Percentiles rank a stretch among this genome's conserved stretches.
Conservation (phyloP, 2,329 filamentous ascomycete genomes). For the Clonostachys rhizophaga region DNA sequence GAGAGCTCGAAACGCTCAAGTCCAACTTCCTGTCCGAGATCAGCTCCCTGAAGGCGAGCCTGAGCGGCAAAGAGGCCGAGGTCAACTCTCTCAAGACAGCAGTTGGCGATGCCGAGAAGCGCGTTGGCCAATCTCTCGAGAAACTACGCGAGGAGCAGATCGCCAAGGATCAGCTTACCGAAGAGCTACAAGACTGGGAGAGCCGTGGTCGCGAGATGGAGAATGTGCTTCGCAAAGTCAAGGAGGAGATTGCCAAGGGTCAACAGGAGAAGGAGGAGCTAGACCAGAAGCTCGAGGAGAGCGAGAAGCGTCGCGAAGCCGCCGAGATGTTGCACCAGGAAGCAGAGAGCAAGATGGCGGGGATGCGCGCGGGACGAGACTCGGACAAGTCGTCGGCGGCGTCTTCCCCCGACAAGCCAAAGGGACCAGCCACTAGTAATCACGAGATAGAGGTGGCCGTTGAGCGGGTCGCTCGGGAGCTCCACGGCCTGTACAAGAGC, state of each 20-base stretch:
- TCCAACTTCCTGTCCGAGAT: constrained; percentile 89
- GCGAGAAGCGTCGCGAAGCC: constrained; percentile 68
- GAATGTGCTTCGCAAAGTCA: constrained; percentile 70
- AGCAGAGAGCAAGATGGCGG: constrained; percentile 70
- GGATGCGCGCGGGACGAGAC: constrained; percentile 61
- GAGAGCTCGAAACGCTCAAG: constrained; percentile 89
- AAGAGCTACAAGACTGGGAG: constrained; percentile 81
- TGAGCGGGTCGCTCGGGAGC: constrained; percentile 88
- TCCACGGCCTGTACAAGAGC: constrained; percentile 90
- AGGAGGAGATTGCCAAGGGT: constrained; percentile 72
- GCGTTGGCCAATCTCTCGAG: constrained; percentile 83
- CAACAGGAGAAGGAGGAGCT: constrained; percentile 81
- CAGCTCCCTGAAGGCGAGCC: constrained; percentile 84
- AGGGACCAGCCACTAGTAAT: constrained; percentile 17
- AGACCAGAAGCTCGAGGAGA: constrained; percentile 69
- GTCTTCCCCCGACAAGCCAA: constrained; percentile 31
- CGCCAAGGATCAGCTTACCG: constrained; percentile 64
- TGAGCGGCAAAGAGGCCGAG: constrained; percentile 91
- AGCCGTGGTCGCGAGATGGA: constrained; percentile 83
- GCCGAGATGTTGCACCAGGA: constrained; percentile 73
- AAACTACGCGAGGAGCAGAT: constrained; percentile 73
- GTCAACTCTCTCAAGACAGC: constrained; percentile 82
- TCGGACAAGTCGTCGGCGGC: constrained; percentile 19
- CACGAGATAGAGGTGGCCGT: constrained; percentile 78
- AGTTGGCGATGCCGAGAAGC: constrained; percentile 84